A percentile compares a stretch with the other conserved stretches of the same genome.
These are phyloP conservation scores for Hypoxylon rickii DNA, from an alignment of 495 filamentous ascomycete species.

Conservation along the genomic window DNA sequence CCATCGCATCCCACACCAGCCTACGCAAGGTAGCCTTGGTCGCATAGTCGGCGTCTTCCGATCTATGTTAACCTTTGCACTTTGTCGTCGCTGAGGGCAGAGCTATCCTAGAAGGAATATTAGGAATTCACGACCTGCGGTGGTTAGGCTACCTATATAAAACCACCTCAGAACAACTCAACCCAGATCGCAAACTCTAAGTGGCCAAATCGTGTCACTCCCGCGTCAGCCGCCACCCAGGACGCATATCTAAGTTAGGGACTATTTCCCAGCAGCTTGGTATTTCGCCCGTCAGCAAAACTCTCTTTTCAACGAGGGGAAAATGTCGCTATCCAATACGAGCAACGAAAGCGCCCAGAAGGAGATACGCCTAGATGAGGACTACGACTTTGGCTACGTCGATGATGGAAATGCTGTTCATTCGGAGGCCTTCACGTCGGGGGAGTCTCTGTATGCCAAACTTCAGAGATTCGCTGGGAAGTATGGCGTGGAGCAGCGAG, in stretches of 20 bases:
- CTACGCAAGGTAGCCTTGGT: too few species aligned
- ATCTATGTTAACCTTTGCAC: conserved; percentile 1
- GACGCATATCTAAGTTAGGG: not conserved
- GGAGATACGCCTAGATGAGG: conserved; percentile 26
- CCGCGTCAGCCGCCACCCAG: not conserved
- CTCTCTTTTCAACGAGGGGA: not conserved
- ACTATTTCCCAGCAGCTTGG: not conserved
- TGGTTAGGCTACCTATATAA: not conserved
- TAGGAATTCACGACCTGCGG: conserved; percentile 7
- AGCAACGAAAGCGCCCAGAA: conserved; percentile 26
- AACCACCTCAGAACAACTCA: conserved; percentile 1
- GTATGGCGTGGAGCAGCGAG: conserved; percentile 75
- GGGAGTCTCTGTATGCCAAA: conserved; percentile 65
- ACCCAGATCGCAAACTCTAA: conserved; percentile 11
- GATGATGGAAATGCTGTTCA: conserved; percentile 62
- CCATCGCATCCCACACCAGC: too few species aligned
- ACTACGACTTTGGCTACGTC: conserved; percentile 48
- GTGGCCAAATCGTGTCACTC: conserved; percentile 2
- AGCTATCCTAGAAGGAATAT: conserved; percentile 12
- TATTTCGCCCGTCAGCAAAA: not conserved
- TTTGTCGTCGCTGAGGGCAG: conserved; percentile 8
- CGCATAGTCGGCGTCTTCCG: conserved; percentile 27
- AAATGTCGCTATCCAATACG: conserved; percentile 25
- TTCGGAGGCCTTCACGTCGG: conserved; percentile 65
- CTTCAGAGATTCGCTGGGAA: conserved; percentile 70